phyloP scores from a whole-genome alignment of 1,284 basidiomycete species.

The Abortiporus biennis region DNA sequence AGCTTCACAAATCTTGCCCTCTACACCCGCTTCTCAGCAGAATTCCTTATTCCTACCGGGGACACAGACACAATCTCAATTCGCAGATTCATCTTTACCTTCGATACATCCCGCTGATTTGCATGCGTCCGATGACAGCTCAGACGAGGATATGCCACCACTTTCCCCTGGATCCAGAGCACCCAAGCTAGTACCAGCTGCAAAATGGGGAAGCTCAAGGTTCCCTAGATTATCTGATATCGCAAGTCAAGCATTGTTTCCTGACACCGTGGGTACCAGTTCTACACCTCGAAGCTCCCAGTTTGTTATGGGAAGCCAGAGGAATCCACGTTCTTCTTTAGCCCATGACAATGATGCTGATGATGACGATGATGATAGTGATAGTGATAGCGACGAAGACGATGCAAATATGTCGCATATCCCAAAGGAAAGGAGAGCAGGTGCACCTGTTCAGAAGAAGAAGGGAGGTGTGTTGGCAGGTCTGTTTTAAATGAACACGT shows the following conservation, averaged over 20 bases:
- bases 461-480: constrained; percentile 13
- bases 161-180: constrained; percentile 12
- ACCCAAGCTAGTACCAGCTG: background rate
- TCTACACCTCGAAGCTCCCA: constrained; percentile 20
- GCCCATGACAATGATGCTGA: constrained; percentile 29
- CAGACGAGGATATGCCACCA: constrained; percentile 4
- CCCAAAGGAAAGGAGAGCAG: constrained; percentile 50
- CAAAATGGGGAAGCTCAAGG: constrained; percentile 17
- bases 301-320: constrained; percentile 13
- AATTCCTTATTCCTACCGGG: constrained; percentile 16
- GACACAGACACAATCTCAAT: background rate
- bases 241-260: constrained; percentile 38
- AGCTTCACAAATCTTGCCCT: background rate
- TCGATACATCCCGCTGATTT: background rate
- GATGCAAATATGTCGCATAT: constrained; percentile 45
- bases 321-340: constrained; percentile 22
- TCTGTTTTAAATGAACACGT: no score
- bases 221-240: constrained; percentile 51
- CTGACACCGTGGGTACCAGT: constrained; percentile 12
- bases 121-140: constrained; percentile 6
- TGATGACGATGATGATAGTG: constrained; percentile 33
- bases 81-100: background rate
- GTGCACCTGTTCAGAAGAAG: constrained; percentile 27
- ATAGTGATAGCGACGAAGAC: constrained; percentile 20
- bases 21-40: constrained; percentile 6